Base-by-base conservation (phyloP, 2,329 filamentous ascomycete genomes). In the Karstenula rhodostoma region DNA sequence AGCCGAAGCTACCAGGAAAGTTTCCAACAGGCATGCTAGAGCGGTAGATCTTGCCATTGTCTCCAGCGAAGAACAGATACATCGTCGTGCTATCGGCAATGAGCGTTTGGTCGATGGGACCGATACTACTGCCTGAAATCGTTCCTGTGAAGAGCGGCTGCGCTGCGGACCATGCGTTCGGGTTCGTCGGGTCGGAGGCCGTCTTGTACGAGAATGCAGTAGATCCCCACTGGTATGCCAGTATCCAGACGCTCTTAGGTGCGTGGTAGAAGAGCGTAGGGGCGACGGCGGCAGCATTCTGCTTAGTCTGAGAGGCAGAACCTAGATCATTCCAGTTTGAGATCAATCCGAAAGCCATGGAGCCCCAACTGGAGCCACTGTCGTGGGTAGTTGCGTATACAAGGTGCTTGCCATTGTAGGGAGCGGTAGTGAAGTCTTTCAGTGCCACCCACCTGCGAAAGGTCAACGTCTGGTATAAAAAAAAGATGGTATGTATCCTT, bases 51-150 rank as follows among this genome's bases (percentile, higher is more conserved):
- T 83, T 84, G 73, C 88, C 88, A 63, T 90, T 89, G 76, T 90
- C 88, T 8, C 87, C 88, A 0, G 83, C 81, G 66, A 90, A 90
- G 83, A 90, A 90, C 4, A 90, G 79, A 67, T 89, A 89, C 86
- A 89, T 89, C 76, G 85, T 84, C 7, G 71, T 75, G 70, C 75
- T 76, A 73, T 90, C 88, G 43, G 85, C 86, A 63, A 90, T 90
- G 58, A 90, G 64, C 0, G 86, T 86, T 76, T 89, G 87, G 73
- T 90, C 87, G 61, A 90, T 89, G 12, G 79, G 70, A 0, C 86
- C 86, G 0, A 84, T 87, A 73, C 74, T 71, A 9, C 83, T 84
- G 57, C 69, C 80, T 0, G 79, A 71, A 67, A 89, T 85, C 22
- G 71, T 80, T 13, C 87, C 87, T 0, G 81, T 77, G 77, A 87